Conservation (phyloP, 441 rosid species). For the Omphalea diandra region DNA sequence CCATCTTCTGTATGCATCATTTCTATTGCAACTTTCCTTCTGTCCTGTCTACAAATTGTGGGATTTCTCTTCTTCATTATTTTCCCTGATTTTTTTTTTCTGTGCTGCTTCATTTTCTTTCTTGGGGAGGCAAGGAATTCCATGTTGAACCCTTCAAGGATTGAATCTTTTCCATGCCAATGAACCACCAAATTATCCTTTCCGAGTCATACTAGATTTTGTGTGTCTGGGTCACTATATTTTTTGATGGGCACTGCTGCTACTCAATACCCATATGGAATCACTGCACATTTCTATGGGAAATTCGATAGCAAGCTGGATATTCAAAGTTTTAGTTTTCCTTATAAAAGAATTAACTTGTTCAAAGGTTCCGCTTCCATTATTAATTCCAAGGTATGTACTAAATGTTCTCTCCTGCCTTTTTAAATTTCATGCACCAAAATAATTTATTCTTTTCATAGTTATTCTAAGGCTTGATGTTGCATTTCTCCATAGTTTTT, state of each 20-base stretch:
- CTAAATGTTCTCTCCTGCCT: not conserved
- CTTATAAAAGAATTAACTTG: constrained; percentile 31
- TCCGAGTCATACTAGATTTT: not conserved
- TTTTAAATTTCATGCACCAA: constrained; percentile 2
- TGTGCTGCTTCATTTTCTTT: not conserved
- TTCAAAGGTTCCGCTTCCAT: constrained; percentile 31
- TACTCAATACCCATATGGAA: constrained; percentile 44
- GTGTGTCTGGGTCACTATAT: constrained; percentile 21
- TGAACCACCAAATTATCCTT: constrained; percentile 7
- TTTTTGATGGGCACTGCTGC: constrained; percentile 53
- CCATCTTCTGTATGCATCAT: not conserved
- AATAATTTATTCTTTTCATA: not conserved
- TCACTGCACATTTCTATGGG: constrained; percentile 34
- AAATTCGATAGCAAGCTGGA: constrained; percentile 34
- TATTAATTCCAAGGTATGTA: constrained; percentile 37
- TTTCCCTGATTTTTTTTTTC: not conserved
- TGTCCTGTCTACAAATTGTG: not conserved
- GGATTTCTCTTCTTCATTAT: not conserved
- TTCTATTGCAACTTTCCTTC: not conserved
- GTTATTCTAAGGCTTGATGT: not conserved
- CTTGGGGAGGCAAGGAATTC: not conserved
- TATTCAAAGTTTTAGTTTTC: constrained; percentile 31
- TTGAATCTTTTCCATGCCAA: not conserved
- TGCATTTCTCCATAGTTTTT: not conserved
- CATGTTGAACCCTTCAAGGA: not conserved